Evolutionary conservation across 805 yeast genomes (phyloP).

Genomic region (Starmerella davenportii): DNA sequence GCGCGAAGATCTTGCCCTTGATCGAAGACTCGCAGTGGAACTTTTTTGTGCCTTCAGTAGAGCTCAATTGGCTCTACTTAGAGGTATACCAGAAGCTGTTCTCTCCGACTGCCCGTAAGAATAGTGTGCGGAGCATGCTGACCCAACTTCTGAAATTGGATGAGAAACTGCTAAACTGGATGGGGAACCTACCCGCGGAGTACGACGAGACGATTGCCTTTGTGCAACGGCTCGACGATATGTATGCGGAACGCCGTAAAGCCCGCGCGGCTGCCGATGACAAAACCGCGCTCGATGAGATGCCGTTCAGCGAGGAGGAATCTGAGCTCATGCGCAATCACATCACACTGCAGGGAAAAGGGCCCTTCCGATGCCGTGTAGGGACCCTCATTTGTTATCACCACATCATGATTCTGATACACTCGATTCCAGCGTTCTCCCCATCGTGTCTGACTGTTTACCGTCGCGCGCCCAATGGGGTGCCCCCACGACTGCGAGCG

Average conservation of each 20-base stretch:
- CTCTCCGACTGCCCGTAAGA: constrained; percentile 9
- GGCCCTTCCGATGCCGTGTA: neutral
- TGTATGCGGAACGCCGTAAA: neutral
- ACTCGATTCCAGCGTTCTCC: constrained; percentile 16
- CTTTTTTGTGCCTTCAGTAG: constrained; percentile 1
- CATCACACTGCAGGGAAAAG: neutral
- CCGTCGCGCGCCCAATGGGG: constrained; percentile 1
- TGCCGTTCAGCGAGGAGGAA: neutral
- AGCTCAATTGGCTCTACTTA: constrained; percentile 9
- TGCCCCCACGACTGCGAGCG: constrained; percentile 5
- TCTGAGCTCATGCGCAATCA: neutral
- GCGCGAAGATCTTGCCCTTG: neutral
- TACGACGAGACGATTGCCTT: neutral
- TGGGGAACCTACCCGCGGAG: constrained; percentile 3
- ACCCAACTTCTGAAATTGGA: constrained; percentile 6
- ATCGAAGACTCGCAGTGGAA: neutral
- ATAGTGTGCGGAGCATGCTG: constrained; percentile 7
- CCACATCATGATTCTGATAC: constrained; percentile 11
- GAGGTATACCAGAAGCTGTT: constrained; percentile 11
- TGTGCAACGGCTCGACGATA: constrained; percentile 1
- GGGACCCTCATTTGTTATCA: constrained; percentile 9
- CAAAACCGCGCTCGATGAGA: neutral
- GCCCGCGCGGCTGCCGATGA: neutral
- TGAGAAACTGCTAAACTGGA: constrained; percentile 12
- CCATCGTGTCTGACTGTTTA: constrained; percentile 11